These are phyloP conservation scores for Glomus cerebriforme DNA, from an alignment of 192 early-diverging fungal species.

Conservation along the genomic window DNA sequence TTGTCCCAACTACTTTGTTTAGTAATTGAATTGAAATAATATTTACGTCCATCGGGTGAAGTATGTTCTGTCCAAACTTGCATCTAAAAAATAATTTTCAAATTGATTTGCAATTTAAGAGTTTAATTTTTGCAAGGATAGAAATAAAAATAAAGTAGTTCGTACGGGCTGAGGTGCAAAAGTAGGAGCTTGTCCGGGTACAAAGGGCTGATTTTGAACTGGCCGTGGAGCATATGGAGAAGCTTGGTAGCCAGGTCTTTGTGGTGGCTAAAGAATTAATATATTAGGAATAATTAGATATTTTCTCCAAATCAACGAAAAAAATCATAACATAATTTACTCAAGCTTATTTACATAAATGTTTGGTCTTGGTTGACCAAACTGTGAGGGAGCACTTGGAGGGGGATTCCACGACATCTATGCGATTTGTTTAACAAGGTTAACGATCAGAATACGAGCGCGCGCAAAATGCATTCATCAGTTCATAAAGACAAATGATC, in stretches of 20 bases:
- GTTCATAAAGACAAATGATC: too few species aligned
- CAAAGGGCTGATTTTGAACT: background rate
- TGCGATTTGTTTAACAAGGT: too few species aligned
- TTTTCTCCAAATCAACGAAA: background rate
- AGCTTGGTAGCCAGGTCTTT: background rate
- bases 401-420: slow-evolving; percentile 21
- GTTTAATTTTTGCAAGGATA: background rate
- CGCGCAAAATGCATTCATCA: too few species aligned
- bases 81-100: background rate
- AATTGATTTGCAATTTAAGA: background rate
- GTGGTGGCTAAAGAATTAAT: background rate
- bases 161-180: background rate
- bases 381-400: background rate
- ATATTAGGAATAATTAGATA: background rate
- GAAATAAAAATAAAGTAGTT: too few species aligned
- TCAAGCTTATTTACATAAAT: background rate
- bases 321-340: background rate
- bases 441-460: too few species aligned
- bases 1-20: slow-evolving; percentile 90
- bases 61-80: slow-evolving; percentile 74
- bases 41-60: slow-evolving; percentile 79
- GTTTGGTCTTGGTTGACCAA: slow-evolving; percentile 1
- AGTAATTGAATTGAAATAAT: slow-evolving; percentile 83
- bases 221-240: background rate
- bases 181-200: background rate